Conservation (phyloP, 345 rosid species). For the Punica granatum region DNA sequence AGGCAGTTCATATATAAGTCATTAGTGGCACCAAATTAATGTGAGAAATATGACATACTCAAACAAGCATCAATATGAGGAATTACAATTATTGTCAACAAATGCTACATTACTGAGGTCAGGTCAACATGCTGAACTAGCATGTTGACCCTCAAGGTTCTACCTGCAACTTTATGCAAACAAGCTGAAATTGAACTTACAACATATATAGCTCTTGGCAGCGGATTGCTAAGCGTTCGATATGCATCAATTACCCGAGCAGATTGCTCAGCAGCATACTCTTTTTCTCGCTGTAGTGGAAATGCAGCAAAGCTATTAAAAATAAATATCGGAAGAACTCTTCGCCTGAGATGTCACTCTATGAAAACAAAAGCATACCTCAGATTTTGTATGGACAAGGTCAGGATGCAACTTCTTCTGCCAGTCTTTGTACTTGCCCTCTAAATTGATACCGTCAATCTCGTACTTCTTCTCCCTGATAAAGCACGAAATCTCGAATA, state of each 20-base stretch:
- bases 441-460: slow-evolving; percentile 46
- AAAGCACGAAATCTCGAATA: neutral
- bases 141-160: neutral
- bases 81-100: too few relatives aligned
- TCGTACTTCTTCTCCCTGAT: slow-evolving; percentile 63
- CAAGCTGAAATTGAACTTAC: slow-evolving; percentile 31
- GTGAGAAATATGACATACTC: too few relatives aligned
- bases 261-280: slow-evolving; percentile 83
- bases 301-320: neutral
- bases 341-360: too few relatives aligned
- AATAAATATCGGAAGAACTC: too few relatives aligned
- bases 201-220: slow-evolving; percentile 72
- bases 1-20: neutral
- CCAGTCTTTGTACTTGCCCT: slow-evolving; percentile 71
- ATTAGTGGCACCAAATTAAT: too few relatives aligned
- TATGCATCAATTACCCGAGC: slow-evolving; percentile 79
- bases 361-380: slow-evolving; percentile 32
- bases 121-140: neutral
- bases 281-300: slow-evolving; percentile 52
- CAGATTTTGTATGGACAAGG: slow-evolving; percentile 83
- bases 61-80: too few relatives aligned
- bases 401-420: slow-evolving; percentile 97
- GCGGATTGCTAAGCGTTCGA: slow-evolving; percentile 47
- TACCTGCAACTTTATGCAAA: neutral
- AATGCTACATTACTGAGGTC: neutral